Conservation (phyloP, 371 early-diverging fungal species). For the Sporodiniella umbellata region DNA sequence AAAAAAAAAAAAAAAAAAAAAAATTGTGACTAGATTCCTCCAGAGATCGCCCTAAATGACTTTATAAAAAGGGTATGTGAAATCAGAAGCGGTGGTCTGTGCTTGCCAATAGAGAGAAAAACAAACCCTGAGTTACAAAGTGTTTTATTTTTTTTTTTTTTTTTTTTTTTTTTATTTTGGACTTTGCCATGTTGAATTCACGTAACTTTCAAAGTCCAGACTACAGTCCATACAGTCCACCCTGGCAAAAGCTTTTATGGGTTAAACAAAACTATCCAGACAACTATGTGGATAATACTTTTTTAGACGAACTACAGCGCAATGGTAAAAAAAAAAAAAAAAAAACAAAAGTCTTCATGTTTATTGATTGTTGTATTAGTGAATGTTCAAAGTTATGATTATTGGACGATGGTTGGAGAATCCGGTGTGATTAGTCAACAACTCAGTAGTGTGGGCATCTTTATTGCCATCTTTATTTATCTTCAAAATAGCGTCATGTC, state of each 20-base stretch:
- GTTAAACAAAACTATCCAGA: slow-evolving; percentile 90
- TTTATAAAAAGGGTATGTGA: too few relatives aligned
- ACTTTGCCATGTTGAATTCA: background rate
- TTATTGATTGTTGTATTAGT: slow-evolving; percentile 23
- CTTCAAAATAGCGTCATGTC: slow-evolving; percentile 59
- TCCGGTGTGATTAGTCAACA: slow-evolving; percentile 84
- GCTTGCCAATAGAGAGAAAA: too few relatives aligned
- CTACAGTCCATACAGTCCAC: slow-evolving; percentile 33
- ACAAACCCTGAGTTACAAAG: too few relatives aligned
- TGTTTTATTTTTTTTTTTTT: background rate
- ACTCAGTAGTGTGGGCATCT: slow-evolving; percentile 76
- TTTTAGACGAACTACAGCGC: slow-evolving; percentile 82
- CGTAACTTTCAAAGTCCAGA: slow-evolving; percentile 17
- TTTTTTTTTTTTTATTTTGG: background rate
- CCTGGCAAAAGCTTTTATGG: slow-evolving; percentile 88
- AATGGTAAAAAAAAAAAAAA: slow-evolving; percentile 61
- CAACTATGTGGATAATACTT: slow-evolving; percentile 88
- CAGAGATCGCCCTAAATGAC: too few relatives aligned
- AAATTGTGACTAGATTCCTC: too few relatives aligned
- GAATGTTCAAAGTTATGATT: slow-evolving; percentile 72
- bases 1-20: too few relatives aligned
- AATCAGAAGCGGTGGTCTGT: too few relatives aligned
- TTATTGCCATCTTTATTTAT: slow-evolving; percentile 83
- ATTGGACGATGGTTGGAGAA: slow-evolving; percentile 69
- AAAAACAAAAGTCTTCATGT: background rate